A percentile compares a stretch with the other conserved stretches of the same genome.
Conservation (phyloP, 805 yeast genomes). For the Candida nemodendra region DNA sequence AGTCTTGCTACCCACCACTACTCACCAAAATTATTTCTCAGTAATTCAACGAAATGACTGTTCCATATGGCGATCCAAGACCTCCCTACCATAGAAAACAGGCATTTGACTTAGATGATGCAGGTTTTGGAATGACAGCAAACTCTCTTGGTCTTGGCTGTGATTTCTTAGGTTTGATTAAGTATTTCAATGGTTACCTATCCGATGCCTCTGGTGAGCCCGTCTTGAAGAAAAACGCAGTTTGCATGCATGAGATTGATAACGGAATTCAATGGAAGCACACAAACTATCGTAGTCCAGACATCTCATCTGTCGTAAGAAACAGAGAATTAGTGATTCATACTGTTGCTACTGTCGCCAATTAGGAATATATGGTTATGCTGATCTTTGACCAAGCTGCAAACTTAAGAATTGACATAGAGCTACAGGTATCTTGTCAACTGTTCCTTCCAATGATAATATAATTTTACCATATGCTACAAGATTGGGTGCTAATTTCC, state of each 20-base stretch:
- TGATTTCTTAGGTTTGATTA: conserved; percentile 78
- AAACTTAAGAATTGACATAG: conserved; percentile 71
- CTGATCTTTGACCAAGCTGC: conserved; percentile 76
- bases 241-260: conserved; percentile 81
- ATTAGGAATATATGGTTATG: conserved; percentile 76
- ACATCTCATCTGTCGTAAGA: conserved; percentile 68
- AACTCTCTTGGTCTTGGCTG: conserved; percentile 71
- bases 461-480: conserved; percentile 72
- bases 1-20: too few relatives aligned
- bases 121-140: conserved; percentile 76
- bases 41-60: conserved; percentile 90
- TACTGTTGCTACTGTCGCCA: conserved; percentile 81
- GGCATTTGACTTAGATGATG: conserved; percentile 84
- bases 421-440: conserved; percentile 84
- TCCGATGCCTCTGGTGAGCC: conserved; percentile 61
- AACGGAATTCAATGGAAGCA: conserved; percentile 77
- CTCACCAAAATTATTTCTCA: too few relatives aligned
- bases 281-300: conserved; percentile 74
- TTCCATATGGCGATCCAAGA: conserved; percentile 84
- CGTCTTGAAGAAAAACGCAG: conserved; percentile 59
- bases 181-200: conserved; percentile 64
- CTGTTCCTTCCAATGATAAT: conserved; percentile 76
- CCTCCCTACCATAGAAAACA: conserved; percentile 83
- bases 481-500: conserved; percentile 72
- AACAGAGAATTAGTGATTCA: conserved; percentile 77